A percentile compares a stretch with the other conserved stretches of the same genome.
These are phyloP conservation scores for Fonsecaea multimorphosa DNA, from an alignment of 2,329 filamentous ascomycete genomes.

Conservation along the genomic window DNA sequence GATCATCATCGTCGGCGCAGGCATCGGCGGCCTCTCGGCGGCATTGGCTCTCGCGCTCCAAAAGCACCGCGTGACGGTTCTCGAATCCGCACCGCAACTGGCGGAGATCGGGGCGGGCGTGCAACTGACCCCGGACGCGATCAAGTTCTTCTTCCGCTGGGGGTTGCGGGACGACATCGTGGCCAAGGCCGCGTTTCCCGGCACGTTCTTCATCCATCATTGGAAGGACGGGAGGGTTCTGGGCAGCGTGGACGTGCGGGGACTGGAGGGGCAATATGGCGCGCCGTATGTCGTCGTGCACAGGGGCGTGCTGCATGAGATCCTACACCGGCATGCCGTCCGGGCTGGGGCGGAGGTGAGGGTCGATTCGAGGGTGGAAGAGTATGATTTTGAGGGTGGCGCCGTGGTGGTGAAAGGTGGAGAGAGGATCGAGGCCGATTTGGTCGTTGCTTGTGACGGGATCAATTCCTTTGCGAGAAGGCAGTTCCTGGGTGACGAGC, in stretches of 20 bases:
- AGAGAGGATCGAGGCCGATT: background rate
- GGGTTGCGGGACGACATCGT: slow-evolving; percentile 1
- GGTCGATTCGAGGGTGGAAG: slow-evolving; percentile 4
- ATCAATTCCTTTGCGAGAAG: slow-evolving; percentile 3
- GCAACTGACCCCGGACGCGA: slow-evolving; percentile 47
- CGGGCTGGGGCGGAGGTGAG: slow-evolving; percentile 1
- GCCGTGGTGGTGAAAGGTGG: background rate
- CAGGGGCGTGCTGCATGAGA: slow-evolving; percentile 6
- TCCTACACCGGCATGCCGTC: slow-evolving; percentile 9
- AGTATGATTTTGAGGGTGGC: slow-evolving; percentile 10
- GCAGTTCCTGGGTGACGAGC: slow-evolving; percentile 1
- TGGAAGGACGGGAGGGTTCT: slow-evolving; percentile 1
- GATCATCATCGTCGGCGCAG: slow-evolving; percentile 10
- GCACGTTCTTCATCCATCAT: background rate
- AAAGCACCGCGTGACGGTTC: background rate
- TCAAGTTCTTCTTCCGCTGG: slow-evolving; percentile 11
- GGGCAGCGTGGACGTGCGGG: background rate
- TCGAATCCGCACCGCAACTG: slow-evolving; percentile 47
- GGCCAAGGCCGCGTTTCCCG: background rate
- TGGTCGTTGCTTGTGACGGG: slow-evolving; percentile 10
- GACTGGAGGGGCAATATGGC: background rate
- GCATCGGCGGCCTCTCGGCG: slow-evolving; percentile 3
- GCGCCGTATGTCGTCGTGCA: slow-evolving; percentile 14
- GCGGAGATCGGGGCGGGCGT: slow-evolving; percentile 48
- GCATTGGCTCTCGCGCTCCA: slow-evolving; percentile 2